phyloP scores from a whole-genome alignment of 1,139 yeast genomes.

The Candida anutae region DNA sequence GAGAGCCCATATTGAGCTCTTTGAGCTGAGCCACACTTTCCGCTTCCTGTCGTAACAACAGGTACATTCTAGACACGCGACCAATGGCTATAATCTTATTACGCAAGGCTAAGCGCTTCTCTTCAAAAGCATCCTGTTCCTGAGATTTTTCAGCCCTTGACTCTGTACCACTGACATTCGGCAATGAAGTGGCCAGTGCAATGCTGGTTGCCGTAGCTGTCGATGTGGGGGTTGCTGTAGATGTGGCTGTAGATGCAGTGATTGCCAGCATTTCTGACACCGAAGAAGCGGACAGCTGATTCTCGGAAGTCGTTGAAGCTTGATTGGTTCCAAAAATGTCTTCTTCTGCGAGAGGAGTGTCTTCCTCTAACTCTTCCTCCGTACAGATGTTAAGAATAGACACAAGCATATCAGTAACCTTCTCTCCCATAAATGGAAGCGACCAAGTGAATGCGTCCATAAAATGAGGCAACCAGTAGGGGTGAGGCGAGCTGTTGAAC shows the following conservation, averaged over 20 bases:
- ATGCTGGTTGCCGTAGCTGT: slow-evolving; percentile 4
- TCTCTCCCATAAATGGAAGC: slow-evolving; percentile 95
- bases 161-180: slow-evolving; percentile 1
- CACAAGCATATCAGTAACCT: slow-evolving; percentile 88
- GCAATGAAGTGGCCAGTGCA: slow-evolving; percentile 3
- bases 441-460: slow-evolving; percentile 99
- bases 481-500: slow-evolving; percentile 89
- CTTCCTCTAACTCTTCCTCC: slow-evolving; percentile 86
- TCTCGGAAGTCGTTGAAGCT: slow-evolving; percentile 1
- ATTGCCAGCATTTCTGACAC: background rate
- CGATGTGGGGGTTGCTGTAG: slow-evolving; percentile 7
- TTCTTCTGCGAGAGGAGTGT: slow-evolving; percentile 40
- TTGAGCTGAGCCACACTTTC: slow-evolving; percentile 82
- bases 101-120: slow-evolving; percentile 57
- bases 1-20: slow-evolving; percentile 50
- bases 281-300: slow-evolving; percentile 2
- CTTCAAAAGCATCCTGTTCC: slow-evolving; percentile 26
- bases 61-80: slow-evolving; percentile 88
- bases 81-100: slow-evolving; percentile 94
- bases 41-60: slow-evolving; percentile 79
- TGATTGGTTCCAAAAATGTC: slow-evolving; percentile 6
- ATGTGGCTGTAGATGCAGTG: slow-evolving; percentile 1
- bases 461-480: slow-evolving; percentile 94
- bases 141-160: slow-evolving; percentile 1
- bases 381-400: slow-evolving; percentile 89